Evolutionary conservation across 106 monocot species (phyloP).

Genomic region (Allium cepa): DNA sequence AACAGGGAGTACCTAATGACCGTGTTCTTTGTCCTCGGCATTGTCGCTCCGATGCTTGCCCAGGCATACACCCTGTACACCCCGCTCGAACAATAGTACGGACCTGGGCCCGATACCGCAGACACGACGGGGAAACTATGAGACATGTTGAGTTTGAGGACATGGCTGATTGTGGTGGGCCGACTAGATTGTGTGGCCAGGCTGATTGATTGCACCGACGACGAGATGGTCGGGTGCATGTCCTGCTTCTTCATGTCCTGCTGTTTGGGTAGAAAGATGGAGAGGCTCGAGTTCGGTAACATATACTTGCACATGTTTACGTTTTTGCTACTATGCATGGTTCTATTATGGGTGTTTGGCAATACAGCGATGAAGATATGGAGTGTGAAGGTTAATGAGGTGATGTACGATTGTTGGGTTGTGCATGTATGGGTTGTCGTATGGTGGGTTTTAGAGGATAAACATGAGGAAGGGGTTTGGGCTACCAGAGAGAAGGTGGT

Average conservation of each 20-base stretch:
- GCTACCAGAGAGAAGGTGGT: background rate
- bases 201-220: constrained; percentile 14
- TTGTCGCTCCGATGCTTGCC: constrained; percentile 19
- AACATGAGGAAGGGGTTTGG: too few relatives aligned
- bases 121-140: background rate
- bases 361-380: constrained; percentile 12
- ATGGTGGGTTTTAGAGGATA: too few relatives aligned
- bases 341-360: constrained; percentile 15
- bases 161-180: background rate
- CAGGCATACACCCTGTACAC: constrained; percentile 21
- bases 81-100: constrained; percentile 21
- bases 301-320: constrained; percentile 20
- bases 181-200: constrained; percentile 7
- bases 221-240: background rate
- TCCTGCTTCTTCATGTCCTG: constrained; percentile 17
- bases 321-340: constrained; percentile 15
- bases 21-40: constrained; percentile 16
- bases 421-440: constrained; percentile 8
- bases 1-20: too few relatives aligned
- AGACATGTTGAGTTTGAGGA: too few relatives aligned
- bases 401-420: constrained; percentile 2
- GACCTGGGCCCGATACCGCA: constrained; percentile 10
- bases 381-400: constrained; percentile 1
- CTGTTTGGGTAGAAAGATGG: constrained; percentile 21
- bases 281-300: constrained; percentile 19